phyloP scores from a whole-genome alignment of 805 yeast genomes.

The Yarrowia sp. region DNA sequence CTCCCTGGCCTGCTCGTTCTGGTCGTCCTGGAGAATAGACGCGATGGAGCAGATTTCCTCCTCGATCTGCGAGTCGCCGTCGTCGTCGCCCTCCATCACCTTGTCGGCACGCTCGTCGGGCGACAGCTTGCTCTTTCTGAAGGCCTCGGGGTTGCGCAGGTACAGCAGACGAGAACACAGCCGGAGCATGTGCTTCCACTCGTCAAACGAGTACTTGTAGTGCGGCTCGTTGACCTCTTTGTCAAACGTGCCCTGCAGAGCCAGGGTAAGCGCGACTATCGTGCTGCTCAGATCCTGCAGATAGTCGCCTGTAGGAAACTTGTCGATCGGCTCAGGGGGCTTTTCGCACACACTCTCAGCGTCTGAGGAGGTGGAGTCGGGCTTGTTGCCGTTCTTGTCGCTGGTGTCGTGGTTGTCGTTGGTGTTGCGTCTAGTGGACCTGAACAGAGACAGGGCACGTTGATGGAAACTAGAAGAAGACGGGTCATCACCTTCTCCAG shows the following conservation, averaged over 20 bases:
- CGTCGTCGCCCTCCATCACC: not conserved
- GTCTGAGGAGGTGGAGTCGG: not conserved
- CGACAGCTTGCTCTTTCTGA: slow-evolving; percentile 36
- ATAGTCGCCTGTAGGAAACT: not conserved
- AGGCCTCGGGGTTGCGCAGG: slow-evolving; percentile 64
- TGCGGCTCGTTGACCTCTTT: slow-evolving; percentile 35
- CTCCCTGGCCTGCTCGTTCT: not conserved
- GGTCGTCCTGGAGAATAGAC: not conserved
- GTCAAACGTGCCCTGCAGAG: slow-evolving; percentile 1
- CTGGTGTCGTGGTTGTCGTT: not conserved
- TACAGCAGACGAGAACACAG: slow-evolving; percentile 29
- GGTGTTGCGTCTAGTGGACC: not conserved
- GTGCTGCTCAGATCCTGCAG: slow-evolving; percentile 5
- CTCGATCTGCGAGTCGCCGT: not conserved
- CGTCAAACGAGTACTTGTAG: slow-evolving; percentile 48
- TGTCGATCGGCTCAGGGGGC: not conserved
- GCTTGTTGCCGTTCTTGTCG: not conserved
- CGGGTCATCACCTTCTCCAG: not conserved
- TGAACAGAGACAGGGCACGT: slow-evolving; percentile 3
- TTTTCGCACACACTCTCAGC: not conserved
- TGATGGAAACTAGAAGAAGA: not conserved
- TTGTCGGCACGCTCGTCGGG: not conserved
- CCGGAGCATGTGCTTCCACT: slow-evolving; percentile 48
- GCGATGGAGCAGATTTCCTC: not conserved
- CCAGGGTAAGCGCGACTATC: not conserved